These are phyloP conservation scores for Mortierella sp. DNA, from an alignment of 371 early-diverging fungal genomes.

Conservation along the genomic window DNA sequence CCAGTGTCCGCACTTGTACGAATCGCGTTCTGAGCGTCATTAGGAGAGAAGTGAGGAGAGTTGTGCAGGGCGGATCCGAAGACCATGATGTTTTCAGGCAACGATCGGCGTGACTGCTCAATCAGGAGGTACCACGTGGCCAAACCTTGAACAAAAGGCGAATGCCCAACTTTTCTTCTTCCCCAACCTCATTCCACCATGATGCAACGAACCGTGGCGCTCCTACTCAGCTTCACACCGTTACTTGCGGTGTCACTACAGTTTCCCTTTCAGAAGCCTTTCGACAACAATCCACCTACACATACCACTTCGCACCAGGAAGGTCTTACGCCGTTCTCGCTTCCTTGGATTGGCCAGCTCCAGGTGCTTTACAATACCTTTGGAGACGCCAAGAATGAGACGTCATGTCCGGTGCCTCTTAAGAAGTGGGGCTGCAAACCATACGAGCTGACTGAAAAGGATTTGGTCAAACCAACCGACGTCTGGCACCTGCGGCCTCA, in stretches of 20 bases:
- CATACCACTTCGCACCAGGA: neutral
- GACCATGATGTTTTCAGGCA: too few relatives aligned
- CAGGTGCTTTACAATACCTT: conserved; percentile 61
- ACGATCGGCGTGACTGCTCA: too few relatives aligned
- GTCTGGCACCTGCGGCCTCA: conserved; percentile 66
- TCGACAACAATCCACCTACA: neutral
- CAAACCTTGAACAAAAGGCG: neutral
- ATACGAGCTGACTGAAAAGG: conserved; percentile 57
- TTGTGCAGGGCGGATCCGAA: too few relatives aligned
- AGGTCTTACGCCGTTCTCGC: conserved; percentile 55
- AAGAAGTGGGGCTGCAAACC: conserved; percentile 61
- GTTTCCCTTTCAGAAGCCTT: conserved; percentile 11
- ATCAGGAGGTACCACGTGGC: too few relatives aligned
- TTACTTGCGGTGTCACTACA: conserved; percentile 22
- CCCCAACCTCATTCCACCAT: neutral
- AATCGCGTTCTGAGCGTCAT: conserved; percentile 21
- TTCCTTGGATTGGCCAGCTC: conserved; percentile 59
- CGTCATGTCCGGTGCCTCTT: conserved; percentile 55
- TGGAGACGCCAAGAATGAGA: conserved; percentile 46
- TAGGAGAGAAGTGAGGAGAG: neutral
- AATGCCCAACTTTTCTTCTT: neutral
- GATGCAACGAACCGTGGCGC: conserved; percentile 7
- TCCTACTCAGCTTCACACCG: conserved; percentile 15
- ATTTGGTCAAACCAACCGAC: conserved; percentile 48
- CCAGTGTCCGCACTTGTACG: conserved; percentile 14